These are phyloP conservation scores for Auriscalpium vulgare DNA, from an alignment of 768 basidiomycete genomes.

Conservation along the genomic window DNA sequence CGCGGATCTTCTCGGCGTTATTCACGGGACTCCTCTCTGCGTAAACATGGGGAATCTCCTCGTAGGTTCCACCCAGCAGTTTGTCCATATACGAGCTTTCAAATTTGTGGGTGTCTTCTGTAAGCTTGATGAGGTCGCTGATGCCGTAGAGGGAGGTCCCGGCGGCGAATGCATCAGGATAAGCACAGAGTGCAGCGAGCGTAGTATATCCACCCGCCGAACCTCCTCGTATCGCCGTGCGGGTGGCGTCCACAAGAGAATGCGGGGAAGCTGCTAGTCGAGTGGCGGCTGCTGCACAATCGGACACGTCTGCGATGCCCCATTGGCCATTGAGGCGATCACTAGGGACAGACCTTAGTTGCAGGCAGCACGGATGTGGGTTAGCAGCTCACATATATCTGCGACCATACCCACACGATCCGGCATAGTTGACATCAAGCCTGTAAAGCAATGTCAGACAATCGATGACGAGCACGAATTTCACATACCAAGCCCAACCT, in stretches of 20 bases:
- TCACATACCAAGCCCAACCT: conserved; percentile 61
- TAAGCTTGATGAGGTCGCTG: conserved; percentile 50
- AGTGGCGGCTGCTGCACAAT: conserved; percentile 50
- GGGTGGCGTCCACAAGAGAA: conserved; percentile 52
- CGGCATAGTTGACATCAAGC: conserved; percentile 73
- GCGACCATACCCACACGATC: conserved; percentile 67
- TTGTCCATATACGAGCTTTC: conserved; percentile 51
- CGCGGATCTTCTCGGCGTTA: conserved; percentile 52
- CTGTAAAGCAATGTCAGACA: conserved; percentile 26
- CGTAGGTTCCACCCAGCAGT: conserved; percentile 51
- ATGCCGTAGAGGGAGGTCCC: conserved; percentile 63
- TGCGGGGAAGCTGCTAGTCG: conserved; percentile 36
- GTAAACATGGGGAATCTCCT: conserved; percentile 50
- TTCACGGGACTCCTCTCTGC: conserved; percentile 53
- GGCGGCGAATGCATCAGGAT: conserved; percentile 47
- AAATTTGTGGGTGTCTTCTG: conserved; percentile 63
- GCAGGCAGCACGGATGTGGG: background rate
- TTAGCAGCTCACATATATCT: conserved; percentile 39
- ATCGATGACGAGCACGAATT: background rate
- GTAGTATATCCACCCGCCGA: conserved; percentile 72
- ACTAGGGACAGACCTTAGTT: conserved; percentile 9
- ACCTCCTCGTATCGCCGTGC: conserved; percentile 61
- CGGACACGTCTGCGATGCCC: conserved; percentile 69
- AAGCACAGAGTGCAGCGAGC: conserved; percentile 38
- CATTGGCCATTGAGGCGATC: conserved; percentile 55